Base-by-base conservation (phyloP, 2,329 filamentous ascomycete species). In the Scopulariopsis brevicaulis region DNA sequence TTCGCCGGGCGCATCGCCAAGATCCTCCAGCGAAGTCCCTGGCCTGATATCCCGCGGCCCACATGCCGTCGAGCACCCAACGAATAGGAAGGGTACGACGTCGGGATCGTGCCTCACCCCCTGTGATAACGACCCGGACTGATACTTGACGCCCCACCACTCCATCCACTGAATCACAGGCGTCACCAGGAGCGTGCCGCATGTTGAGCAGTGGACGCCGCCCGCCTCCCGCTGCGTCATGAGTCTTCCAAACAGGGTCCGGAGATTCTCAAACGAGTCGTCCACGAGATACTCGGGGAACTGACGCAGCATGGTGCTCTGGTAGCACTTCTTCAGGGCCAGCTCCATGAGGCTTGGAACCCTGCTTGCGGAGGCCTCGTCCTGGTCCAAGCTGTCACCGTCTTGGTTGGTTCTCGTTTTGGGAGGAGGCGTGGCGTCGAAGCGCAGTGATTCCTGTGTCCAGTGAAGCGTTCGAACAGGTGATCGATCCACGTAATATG, bases 101-200 rank as follows among this genome's bases (percentile, higher is more conserved):
- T 61, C 15, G 43, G 58, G 22, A 18, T 54, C 51, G 48, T 58
- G 51, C 40, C 40, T 46, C 6, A 46, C 40, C 34, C 25, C 34
- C 32, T 37, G 56, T 46, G 37, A 37, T 12, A 35, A 46, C 20
- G 56, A 24, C 24, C 24, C 24, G 24, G 51, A 22, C 6, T 32
- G 22, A 28, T 57, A 37, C 32, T 57, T 57, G 48, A 57, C 40
- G 28, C 55, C 73, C 66, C 79, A 82, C 79, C 83, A 86, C 64
- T 86, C 84, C 8, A 86, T 69, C 83, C 84, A 86, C 64, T 83
- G 75, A 0, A 78, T 71, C 3, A 75, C 68, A 2, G 83, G 78
- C 24, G 79, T 70, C 7, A 83, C 69, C 4, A 80, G 74, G 10
- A 66, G 65, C 32, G 75, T 74, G 25, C 68, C 63, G 64, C 84